Evolutionary conservation across 345 rosid species (phyloP).

Genomic region (Eucalyptus coolabah): DNA sequence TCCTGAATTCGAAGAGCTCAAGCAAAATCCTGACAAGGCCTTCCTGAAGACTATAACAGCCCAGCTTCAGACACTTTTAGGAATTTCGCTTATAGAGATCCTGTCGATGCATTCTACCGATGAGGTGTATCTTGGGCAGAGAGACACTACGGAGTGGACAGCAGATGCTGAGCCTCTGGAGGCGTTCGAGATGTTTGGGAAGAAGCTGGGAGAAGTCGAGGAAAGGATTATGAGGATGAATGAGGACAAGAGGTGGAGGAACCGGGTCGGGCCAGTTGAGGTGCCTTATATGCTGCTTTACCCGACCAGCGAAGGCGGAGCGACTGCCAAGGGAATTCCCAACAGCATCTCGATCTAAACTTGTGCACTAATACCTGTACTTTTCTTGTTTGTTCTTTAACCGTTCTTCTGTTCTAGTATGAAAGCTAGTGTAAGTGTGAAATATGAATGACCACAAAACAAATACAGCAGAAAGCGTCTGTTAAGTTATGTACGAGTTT

Average conservation of each 20-base stretch:
- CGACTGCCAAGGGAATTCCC: slow-evolving; percentile 9
- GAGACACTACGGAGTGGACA: slow-evolving; percentile 35
- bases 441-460: background rate
- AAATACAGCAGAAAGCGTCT: background rate
- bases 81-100: slow-evolving; percentile 26
- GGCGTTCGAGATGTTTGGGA: slow-evolving; percentile 21
- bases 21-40: slow-evolving; percentile 14
- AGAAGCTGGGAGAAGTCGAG: slow-evolving; percentile 11
- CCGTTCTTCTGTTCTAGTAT: background rate
- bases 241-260: background rate
- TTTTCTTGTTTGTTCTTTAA: background rate
- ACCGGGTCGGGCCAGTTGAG: slow-evolving; percentile 7
- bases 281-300: slow-evolving; percentile 4
- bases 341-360: background rate
- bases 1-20: slow-evolving; percentile 15
- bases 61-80: slow-evolving; percentile 19
- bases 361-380: background rate
- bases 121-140: slow-evolving; percentile 29
- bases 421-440: background rate
- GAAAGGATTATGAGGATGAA: slow-evolving; percentile 1
- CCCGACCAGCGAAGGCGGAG: slow-evolving; percentile 1
- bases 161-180: background rate
- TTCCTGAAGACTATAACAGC: slow-evolving; percentile 22
- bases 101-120: slow-evolving; percentile 31
- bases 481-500: background rate